Percentiles rank a stretch among this genome's conserved stretches.
These are phyloP conservation scores for Ophiocordyceps australis DNA, from an alignment of 2,329 filamentous ascomycete species.

Conservation along the genomic window DNA sequence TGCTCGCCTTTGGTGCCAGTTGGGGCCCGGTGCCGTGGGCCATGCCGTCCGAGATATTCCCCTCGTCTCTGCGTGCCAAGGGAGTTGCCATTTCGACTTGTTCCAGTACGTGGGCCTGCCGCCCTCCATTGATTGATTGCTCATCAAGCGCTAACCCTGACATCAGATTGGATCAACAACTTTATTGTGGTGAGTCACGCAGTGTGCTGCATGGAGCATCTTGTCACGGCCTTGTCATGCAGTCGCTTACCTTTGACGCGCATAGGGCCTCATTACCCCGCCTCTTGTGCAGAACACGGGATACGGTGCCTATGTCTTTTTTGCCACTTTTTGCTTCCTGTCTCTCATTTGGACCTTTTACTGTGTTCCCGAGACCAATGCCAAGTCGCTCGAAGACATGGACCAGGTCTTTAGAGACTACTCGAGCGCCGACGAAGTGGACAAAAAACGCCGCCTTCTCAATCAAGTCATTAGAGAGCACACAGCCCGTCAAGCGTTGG, in stretches of 20 bases:
- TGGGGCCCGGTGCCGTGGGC: slow-evolving; percentile 35
- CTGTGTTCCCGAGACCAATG: slow-evolving; percentile 39
- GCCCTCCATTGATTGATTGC: too few species aligned
- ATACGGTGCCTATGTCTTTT: slow-evolving; percentile 38
- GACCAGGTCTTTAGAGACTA: slow-evolving; percentile 17
- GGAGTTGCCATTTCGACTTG: slow-evolving; percentile 41
- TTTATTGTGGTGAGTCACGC: slow-evolving; percentile 31
- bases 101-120: slow-evolving; percentile 16
- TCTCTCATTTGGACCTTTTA: slow-evolving; percentile 31
- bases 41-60: slow-evolving; percentile 39
- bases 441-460: slow-evolving; percentile 1
- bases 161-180: slow-evolving; percentile 36
- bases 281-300: slow-evolving; percentile 33
- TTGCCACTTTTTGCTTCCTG: slow-evolving; percentile 37
- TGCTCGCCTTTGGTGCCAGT: slow-evolving; percentile 37
- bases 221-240: too few species aligned
- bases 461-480: slow-evolving; percentile 1
- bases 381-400: slow-evolving; percentile 34
- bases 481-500: too few species aligned
- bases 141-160: too few species aligned
- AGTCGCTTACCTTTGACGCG: too few species aligned
- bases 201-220: slow-evolving; percentile 15
- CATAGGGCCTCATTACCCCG: slow-evolving; percentile 32
- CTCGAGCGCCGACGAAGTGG: slow-evolving; percentile 6
- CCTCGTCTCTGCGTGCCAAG: slow-evolving; percentile 40